Percentiles rank a stretch among this genome's conserved stretches.
Evolutionary conservation across 768 basidiomycete species (phyloP).

Genomic region (Suillus hirtellus): DNA sequence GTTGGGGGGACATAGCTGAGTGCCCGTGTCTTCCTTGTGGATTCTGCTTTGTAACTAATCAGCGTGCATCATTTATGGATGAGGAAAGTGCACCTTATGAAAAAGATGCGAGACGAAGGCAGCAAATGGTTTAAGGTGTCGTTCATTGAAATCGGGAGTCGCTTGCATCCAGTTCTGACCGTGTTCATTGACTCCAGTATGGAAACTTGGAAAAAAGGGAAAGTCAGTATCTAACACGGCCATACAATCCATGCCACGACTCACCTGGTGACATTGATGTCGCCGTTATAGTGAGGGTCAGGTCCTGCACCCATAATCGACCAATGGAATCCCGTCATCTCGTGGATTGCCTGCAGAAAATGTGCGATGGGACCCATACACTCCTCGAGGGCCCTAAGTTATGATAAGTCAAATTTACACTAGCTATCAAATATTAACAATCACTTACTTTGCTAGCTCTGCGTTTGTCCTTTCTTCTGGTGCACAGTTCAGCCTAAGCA

Average conservation of each 20-base stretch:
- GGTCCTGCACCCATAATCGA: not conserved
- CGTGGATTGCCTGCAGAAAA: not conserved
- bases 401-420: not conserved
- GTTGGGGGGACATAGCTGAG: no score
- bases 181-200: not conserved
- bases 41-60: no score
- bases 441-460: not conserved
- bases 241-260: not conserved
- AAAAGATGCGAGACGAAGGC: not conserved
- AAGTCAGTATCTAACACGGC: not conserved
- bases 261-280: not conserved
- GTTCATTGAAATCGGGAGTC: not conserved
- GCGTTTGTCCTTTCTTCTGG: not conserved
- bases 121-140: not conserved
- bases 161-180: slow-evolving; percentile 1
- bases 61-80: no score
- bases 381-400: not conserved
- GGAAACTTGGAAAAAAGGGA: not conserved
- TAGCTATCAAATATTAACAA: not conserved
- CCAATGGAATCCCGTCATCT: not conserved
- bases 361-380: not conserved
- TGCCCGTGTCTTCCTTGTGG: no score
- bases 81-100: no score
- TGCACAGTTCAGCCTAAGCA: not conserved
- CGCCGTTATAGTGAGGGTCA: not conserved